Base-by-base conservation (phyloP, 495 filamentous ascomycete genomes). In the Aspergillus incahuasiensis region DNA sequence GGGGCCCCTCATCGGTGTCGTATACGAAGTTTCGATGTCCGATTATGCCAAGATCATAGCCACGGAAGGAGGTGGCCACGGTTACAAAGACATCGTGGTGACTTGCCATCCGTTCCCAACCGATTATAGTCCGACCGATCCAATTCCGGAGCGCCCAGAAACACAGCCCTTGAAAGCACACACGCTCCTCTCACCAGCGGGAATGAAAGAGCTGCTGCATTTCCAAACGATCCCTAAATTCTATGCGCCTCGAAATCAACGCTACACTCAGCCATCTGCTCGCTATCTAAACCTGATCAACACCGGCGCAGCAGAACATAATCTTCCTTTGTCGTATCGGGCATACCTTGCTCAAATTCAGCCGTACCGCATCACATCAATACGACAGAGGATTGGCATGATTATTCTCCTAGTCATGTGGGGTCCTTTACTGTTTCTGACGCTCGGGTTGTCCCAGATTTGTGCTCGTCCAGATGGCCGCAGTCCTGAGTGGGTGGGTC, bases 11-110 rank as follows among this genome's bases (percentile, higher is more conserved):
- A 79, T 96, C 42, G 94, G 94, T 41, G 88, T 96, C 19, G 94
- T 97, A 32, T 98, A 98, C 77, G 91, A 97, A 72, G 86, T 97
- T 22, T 94, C 90, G 2, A 67, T 73, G 2, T 63, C 74, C 6
- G 94, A 98, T 75, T 98, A 87, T 65, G 82, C 86, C 3, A 86
- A 81, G 51, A 94, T 98, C 60, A 86, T 97, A 54, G 85, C 86
- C 4, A 96, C 90, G 2, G 94, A 98, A 68, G 92, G 92, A 55
- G 91, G 88, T 32, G 92, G 92, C 8, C 69, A 82, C 12, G 75
- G 82, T 13, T 98, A 98, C 71, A 76, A 85, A 48, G 92, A 96
- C 62, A 77, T 94, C n/a, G 65, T 90, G 0, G 82, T 96, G 11
- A 78, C 83, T 28, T 95, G 90, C 69, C 74, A 87, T 62, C 69